Evolutionary conservation across 257 asterid species (phyloP).

Genomic region (Plantago ovata): DNA sequence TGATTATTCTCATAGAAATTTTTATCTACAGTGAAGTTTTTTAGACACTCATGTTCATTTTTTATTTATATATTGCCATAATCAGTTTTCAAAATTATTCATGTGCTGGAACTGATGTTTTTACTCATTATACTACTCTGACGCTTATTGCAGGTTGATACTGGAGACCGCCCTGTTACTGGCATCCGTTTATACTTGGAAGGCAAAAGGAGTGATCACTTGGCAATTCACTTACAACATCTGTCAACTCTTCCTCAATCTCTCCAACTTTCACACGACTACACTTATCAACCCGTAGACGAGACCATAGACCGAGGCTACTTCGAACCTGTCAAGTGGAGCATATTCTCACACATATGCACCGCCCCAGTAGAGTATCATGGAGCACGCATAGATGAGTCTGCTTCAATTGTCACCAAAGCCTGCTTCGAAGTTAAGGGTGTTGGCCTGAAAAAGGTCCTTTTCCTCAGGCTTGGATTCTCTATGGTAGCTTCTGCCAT

Average conservation of each 20-base stretch:
- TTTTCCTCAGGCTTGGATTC: slow-evolving; percentile 84
- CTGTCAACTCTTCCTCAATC: slow-evolving; percentile 65
- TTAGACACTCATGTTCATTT: not conserved
- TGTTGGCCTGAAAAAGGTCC: slow-evolving; percentile 77
- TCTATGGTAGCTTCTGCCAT: slow-evolving; percentile 68
- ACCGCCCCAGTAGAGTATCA: slow-evolving; percentile 86
- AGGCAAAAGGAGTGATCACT: slow-evolving; percentile 82
- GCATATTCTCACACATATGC: slow-evolving; percentile 90
- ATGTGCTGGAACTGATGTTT: not conserved
- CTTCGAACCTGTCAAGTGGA: slow-evolving; percentile 89
- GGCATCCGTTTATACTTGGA: slow-evolving; percentile 88
- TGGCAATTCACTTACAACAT: slow-evolving; percentile 92
- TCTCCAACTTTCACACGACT: slow-evolving; percentile 60
- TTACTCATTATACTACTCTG: not conserved
- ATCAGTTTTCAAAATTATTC: not conserved
- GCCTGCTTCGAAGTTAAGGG: slow-evolving; percentile 91
- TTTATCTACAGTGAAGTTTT: not conserved
- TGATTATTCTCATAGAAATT: not conserved
- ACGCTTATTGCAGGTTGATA: slow-evolving; percentile 55
- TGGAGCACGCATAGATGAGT: slow-evolving; percentile 63
- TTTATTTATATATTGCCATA: not conserved
- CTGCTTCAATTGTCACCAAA: slow-evolving; percentile 77
- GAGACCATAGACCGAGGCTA: slow-evolving; percentile 62
- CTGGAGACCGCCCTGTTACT: slow-evolving; percentile 81
- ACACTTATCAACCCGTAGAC: slow-evolving; percentile 50